Percentiles rank a stretch among this genome's conserved stretches.
Evolutionary conservation across 345 rosid species (phyloP).

Genomic region (Zanthoxylum bungeanum): DNA sequence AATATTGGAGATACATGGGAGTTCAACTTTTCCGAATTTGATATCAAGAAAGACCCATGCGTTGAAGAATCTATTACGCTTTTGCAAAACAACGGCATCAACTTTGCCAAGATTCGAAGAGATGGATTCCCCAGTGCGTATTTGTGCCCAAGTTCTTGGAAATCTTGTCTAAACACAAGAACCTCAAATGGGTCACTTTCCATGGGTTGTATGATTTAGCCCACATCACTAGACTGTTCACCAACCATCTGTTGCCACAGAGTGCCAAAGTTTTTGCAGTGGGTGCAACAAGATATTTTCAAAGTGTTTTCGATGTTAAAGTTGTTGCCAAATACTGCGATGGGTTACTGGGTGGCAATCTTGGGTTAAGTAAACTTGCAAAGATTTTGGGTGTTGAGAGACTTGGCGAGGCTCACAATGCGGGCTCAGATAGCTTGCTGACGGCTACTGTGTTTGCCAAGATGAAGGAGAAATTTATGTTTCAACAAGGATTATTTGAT

Average conservation of each 20-base stretch:
- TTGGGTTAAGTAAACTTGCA: neutral
- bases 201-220: conserved; percentile 1
- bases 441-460: neutral
- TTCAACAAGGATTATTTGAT: neutral
- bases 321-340: neutral
- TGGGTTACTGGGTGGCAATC: neutral
- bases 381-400: neutral
- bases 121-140: neutral
- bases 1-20: neutral
- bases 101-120: neutral
- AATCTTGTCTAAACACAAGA: neutral
- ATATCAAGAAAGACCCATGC: neutral
- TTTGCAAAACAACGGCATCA: neutral
- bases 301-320: neutral
- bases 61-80: neutral
- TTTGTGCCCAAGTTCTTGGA: neutral
- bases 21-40: neutral
- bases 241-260: neutral
- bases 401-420: conserved; percentile 7
- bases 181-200: neutral
- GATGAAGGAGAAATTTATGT: neutral
- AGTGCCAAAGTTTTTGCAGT: neutral
- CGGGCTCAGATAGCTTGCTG: neutral
- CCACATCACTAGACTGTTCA: neutral
- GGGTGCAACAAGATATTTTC: neutral